Conservation (phyloP, 1,139 yeast species). For the Debaryomyces coudertii region DNA sequence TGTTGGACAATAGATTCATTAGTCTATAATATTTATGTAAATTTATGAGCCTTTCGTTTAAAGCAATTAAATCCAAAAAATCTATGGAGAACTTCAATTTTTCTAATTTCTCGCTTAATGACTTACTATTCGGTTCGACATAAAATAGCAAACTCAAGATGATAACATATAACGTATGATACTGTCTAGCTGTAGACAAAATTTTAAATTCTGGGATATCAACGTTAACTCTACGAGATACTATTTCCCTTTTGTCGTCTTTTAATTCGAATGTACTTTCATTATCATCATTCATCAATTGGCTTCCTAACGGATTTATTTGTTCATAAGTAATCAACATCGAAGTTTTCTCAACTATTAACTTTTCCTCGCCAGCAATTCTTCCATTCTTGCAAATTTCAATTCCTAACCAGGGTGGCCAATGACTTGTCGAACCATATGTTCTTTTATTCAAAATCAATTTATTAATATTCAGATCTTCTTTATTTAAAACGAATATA, state of each 20-base stretch:
- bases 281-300: constrained; percentile 16
- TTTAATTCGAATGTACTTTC: constrained; percentile 6
- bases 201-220: constrained; percentile 47
- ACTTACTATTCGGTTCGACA: constrained; percentile 46
- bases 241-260: constrained; percentile 6
- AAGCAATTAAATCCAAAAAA: constrained; percentile 40
- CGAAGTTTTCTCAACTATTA: constrained; percentile 44
- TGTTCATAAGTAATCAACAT: constrained; percentile 40
- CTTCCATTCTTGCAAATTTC: constrained; percentile 44
- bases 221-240: constrained; percentile 29
- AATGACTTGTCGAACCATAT: constrained; percentile 41
- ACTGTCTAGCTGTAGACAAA: constrained; percentile 47
- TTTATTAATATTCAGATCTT: constrained; percentile 21
- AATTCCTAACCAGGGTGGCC: constrained; percentile 55
- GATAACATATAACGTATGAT: constrained; percentile 42
- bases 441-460: constrained; percentile 30
- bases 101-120: constrained; percentile 38
- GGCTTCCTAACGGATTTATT: constrained; percentile 31
- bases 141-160: constrained; percentile 40
- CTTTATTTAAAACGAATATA: constrained; percentile 42
- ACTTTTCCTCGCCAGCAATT: constrained; percentile 40
- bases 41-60: constrained; percentile 30
- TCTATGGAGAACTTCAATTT: constrained; percentile 47
- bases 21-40: constrained; percentile 32
- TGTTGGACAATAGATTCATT: constrained; percentile 29